Base-by-base conservation (phyloP, 23 red algal genomes). In the Cyanidiococcus yangmingshanensis region DNA sequence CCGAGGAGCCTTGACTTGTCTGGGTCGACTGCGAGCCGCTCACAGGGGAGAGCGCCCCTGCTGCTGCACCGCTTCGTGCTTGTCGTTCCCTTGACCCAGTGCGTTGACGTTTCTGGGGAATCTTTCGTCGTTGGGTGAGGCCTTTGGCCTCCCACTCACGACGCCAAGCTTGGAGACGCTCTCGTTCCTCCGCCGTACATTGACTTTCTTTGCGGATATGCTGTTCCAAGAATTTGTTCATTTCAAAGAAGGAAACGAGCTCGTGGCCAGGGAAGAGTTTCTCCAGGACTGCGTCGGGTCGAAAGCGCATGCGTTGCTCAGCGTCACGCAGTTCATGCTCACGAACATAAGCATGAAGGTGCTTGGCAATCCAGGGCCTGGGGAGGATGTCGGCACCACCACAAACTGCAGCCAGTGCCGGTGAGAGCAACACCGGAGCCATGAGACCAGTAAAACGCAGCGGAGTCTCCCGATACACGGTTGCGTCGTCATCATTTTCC, bases 371-470 rank as follows among this genome's bases (percentile, higher is more conserved):
- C 63, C 63, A 71, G n/a, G 63, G 63, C 63, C 32, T 12, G 16
- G 63, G 63, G 7, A 71, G 63, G 32, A 71, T 71, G 27, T 25
- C n/a, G 16, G 15, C 12, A 3, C 32, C 63, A 29, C 32, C 63
- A 29, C 63, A 71, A 29, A 71, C 32, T 25, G 63, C 63, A 12
- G 63, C 21, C 12, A 71, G 32, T 35, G 15, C 63, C 12, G 63
- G 63, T 3, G 63, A 7, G 7, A 71, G 63, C 63, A 71, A 27
- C 12, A 71, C n/a, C 63, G 63, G 63, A 7, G 63, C 63, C 63
- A 71, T 71, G n/a, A 71, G 63, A 27, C 63, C 63, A 25, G n/a
- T 25, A 35, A 71, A 71, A 7, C 63, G 63, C 63, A 71, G 63
- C 63, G 63, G 63, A 12, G 63, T 17, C 63, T 71, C n/a, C 12